These are phyloP conservation scores for Candida pseudofarinosa DNA, from an alignment of 805 yeast genomes.

Conservation along the genomic window DNA sequence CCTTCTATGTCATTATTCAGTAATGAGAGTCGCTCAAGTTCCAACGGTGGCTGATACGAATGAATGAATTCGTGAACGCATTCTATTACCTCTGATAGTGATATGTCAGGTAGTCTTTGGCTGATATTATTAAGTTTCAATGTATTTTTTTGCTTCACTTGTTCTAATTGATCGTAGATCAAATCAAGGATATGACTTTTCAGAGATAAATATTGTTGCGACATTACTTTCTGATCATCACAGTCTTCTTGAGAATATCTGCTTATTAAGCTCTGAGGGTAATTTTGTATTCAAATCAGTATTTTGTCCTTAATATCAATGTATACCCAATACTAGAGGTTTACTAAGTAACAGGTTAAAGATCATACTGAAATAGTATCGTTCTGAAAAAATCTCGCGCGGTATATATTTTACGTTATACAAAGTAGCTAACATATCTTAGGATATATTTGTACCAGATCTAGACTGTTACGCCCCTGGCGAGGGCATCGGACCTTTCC, in stretches of 20 bases:
- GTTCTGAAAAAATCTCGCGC: background rate
- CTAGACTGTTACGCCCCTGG: slow-evolving; percentile 40
- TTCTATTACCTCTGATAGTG: slow-evolving; percentile 19
- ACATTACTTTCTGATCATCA: slow-evolving; percentile 2
- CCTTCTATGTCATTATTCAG: slow-evolving; percentile 46
- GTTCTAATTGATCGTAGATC: slow-evolving; percentile 22
- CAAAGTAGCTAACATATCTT: too few relatives aligned
- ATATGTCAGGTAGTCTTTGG: slow-evolving; percentile 6
- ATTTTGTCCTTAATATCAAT: background rate
- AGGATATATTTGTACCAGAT: too few relatives aligned
- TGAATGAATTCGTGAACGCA: slow-evolving; percentile 17
- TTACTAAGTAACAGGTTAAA: too few relatives aligned
- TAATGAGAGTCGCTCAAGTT: slow-evolving; percentile 49
- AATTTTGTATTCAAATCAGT: background rate
- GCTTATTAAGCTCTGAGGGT: background rate
- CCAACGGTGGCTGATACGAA: slow-evolving; percentile 20
- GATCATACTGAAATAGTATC: background rate
- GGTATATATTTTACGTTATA: background rate
- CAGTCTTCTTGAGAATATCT: background rate
- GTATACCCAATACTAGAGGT: background rate
- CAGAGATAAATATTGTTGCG: slow-evolving; percentile 8
- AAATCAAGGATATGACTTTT: slow-evolving; percentile 11
- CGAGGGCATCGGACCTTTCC: slow-evolving; percentile 74
- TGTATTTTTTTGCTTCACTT: slow-evolving; percentile 14
- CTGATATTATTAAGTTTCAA: slow-evolving; percentile 15